Evolutionary conservation across 257 asterid species (phyloP), one percentile per base, ranked within the genome.

Genomic region (Solanum lycopersicoides): DNA sequence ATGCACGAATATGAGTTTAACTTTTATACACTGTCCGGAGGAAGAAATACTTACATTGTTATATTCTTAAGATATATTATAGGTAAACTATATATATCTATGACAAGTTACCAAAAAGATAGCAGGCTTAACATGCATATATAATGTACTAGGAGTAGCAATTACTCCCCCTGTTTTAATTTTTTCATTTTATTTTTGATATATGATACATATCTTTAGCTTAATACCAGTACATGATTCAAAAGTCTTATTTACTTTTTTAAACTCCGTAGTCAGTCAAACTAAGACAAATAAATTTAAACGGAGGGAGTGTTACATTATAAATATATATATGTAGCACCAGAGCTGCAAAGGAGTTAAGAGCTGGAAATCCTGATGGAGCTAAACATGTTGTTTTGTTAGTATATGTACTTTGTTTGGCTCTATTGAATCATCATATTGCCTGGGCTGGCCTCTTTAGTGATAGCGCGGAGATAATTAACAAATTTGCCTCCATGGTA

Each of bases 311-410:
- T 53, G 23, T 30, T 69, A 30, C 75, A 69, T 7, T 68, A 0
- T 30, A 68, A 68, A 59, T 59, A 5, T 47, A 47, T 47, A 68
- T 71, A 32, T 90, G 90, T 95, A 96, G 98, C 93, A 94, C 98
- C 0, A 91, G 98, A 90, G 98, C 94, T 86, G 92, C 98, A 18
- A 94, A 96, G 72, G 98, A 94, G 92, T 65, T 96, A 23, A 98
- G 98, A 39, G 94, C 95, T 3, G 98, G 97, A 47, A 88, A 93
- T 63, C 92, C 95, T 1, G 85, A 66, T 15, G 76, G 87, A 87
- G 99, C 98, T 2, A 95, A 89, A 89, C 94, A 88, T 9, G 98
- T 96, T 28, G 9, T 93, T n/a, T n/a, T n/a, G 37, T 88, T 92
- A 13, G 93, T 91, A 37, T 45, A 92, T 1, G 9, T 65, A 9